Base-by-base conservation (phyloP, 306 rosid genomes). In the Aeschynomene evenia region DNA sequence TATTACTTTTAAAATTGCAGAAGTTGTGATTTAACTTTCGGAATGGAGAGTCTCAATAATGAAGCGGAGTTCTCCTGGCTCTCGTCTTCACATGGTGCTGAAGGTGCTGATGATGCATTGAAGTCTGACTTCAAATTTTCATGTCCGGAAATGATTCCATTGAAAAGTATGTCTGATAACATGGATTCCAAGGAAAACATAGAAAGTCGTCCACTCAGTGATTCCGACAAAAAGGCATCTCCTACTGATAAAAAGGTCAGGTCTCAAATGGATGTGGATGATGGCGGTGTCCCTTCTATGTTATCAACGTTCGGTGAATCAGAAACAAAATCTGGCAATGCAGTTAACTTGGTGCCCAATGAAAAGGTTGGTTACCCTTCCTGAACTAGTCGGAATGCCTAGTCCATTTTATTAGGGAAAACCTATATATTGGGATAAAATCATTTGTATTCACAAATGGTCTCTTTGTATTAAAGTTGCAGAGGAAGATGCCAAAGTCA, bases 31-130 rank as follows among this genome's bases (percentile, higher is more conserved):
- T 83, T 88, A 50, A 88, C 83, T 12, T 86, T 81, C 69, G 97
- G 89, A 68, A 54, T 83, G 45, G 90, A 71, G 56, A 81, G 82
- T 67, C 89, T 88, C 76, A 74, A 77, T 72, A 83, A 83, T 70
- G 97, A 88, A 66, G 90, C 82, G 21, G 90, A 86, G 55, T 68
- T 88, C 63, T 74, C 82, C 79, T 90, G 97, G 97, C 80, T 86
- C 42, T 76, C 92, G 13, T 72, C 89, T 70, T 77, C 95, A 51
- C 82, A 84, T 40, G 87, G 73, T 34, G 72, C 85, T 42, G 87
- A 83, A 72, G 85, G 70, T 59, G 80, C 85, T 26, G 87, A 88
- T 77, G 91, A 84, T 69, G 79, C 72, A 39, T 81, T 83, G 39
- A 90, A 82, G 81, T 81, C 90, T 39, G 79, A 77, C 39, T 66